Conservation (phyloP, 1,139 yeast genomes). For the Debaryomyces subglobosus region DNA sequence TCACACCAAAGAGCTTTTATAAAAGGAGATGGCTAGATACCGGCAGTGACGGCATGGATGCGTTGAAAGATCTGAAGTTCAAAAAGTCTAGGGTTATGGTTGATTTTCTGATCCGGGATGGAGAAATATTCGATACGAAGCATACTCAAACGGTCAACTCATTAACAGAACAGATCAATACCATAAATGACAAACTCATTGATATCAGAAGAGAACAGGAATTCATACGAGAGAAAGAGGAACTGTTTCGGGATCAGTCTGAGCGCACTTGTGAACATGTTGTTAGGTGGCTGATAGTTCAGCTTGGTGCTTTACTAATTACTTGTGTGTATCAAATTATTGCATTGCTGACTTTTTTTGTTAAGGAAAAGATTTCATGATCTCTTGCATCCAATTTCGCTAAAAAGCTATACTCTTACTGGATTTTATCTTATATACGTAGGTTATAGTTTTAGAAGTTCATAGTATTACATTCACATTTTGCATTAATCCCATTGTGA, state of each 20-base stretch:
- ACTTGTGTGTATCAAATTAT: slow-evolving; percentile 72
- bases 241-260: slow-evolving; percentile 64
- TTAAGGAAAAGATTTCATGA: slow-evolving; percentile 54
- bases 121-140: slow-evolving; percentile 52
- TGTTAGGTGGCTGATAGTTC: slow-evolving; percentile 66
- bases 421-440: not conserved
- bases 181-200: slow-evolving; percentile 55
- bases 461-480: not conserved
- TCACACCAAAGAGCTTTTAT: slow-evolving; percentile 59
- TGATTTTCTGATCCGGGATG: slow-evolving; percentile 57
- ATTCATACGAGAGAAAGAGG: slow-evolving; percentile 71
- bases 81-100: slow-evolving; percentile 51
- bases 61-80: slow-evolving; percentile 50
- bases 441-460: not conserved
- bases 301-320: slow-evolving; percentile 54
- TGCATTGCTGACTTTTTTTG: slow-evolving; percentile 64
- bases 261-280: slow-evolving; percentile 69
- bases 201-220: slow-evolving; percentile 67
- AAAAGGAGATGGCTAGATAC: slow-evolving; percentile 23
- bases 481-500: not conserved
- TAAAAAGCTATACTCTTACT: not conserved
- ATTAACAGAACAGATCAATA: slow-evolving; percentile 55
- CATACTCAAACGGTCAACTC: slow-evolving; percentile 49
- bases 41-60: slow-evolving; percentile 14
- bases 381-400: not conserved